phyloP scores from a whole-genome alignment of 2,329 filamentous ascomycete species.

The Bertia moriformis region DNA sequence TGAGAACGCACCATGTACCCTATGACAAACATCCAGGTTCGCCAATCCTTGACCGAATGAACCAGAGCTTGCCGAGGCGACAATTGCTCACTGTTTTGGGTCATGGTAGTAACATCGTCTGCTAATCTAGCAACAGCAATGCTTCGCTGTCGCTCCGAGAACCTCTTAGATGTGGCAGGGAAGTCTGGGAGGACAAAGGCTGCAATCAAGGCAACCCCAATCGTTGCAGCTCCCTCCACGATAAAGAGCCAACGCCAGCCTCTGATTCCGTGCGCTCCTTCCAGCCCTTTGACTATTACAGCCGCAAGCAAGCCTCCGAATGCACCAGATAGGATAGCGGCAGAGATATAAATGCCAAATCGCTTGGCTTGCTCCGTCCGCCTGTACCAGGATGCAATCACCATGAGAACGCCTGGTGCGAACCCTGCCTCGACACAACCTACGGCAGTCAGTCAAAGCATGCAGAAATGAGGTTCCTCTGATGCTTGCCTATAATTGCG shows the following conservation, averaged over 20 bases:
- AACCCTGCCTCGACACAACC: slow-evolving; percentile 11
- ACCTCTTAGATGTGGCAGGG: slow-evolving; percentile 31
- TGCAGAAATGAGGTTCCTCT: no score
- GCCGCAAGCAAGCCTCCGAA: not conserved
- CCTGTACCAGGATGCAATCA: not conserved
- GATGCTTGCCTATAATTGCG: slow-evolving; percentile 11
- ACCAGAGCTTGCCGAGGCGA: not conserved
- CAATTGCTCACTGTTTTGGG: not conserved
- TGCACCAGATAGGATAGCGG: not conserved
- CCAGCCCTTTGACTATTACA: not conserved
- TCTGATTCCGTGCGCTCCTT: not conserved
- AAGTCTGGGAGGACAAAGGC: slow-evolving; percentile 43
- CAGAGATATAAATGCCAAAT: not conserved
- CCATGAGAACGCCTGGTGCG: slow-evolving; percentile 9
- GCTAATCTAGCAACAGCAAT: not conserved
- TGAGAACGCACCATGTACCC: slow-evolving; percentile 19
- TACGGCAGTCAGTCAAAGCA: no score
- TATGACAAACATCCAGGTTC: slow-evolving; percentile 21
- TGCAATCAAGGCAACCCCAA: slow-evolving; percentile 30
- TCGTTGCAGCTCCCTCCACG: slow-evolving; percentile 36
- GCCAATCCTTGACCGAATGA: slow-evolving; percentile 18
- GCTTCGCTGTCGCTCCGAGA: slow-evolving; percentile 15
- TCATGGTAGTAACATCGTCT: not conserved
- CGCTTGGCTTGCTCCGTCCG: not conserved
- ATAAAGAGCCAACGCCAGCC: slow-evolving; percentile 34